phyloP scores from a whole-genome alignment of 495 filamentous ascomycete species.

The Aspergillus heteromorphus region DNA sequence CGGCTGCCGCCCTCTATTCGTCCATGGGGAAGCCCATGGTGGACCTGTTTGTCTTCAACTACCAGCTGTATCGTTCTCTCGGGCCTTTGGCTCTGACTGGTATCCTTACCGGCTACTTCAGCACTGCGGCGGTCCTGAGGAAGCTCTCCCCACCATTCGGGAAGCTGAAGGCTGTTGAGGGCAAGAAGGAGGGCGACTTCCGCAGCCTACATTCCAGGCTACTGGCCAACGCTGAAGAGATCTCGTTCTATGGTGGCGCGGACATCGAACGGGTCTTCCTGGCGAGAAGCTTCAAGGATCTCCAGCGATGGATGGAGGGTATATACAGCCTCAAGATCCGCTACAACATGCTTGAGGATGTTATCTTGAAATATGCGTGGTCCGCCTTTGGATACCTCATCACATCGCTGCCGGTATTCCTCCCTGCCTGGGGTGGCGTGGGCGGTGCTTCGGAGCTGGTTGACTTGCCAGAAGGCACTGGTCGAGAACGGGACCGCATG shows the following conservation, averaged over 20 bases:
- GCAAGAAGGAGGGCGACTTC: conserved; percentile 89
- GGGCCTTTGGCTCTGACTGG: conserved; percentile 84
- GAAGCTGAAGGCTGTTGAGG: conserved; percentile 92
- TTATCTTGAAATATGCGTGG: conserved; percentile 97
- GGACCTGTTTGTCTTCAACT: conserved; percentile 95
- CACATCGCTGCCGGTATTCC: conserved; percentile 87
- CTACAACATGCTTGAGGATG: conserved; percentile 98
- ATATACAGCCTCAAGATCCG: conserved; percentile 95
- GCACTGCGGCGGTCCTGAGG: conserved; percentile 82
- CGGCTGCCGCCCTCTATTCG: conserved; percentile 90
- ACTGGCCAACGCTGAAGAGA: conserved; percentile 95
- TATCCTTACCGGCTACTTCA: conserved; percentile 84
- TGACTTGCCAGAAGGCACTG: conserved; percentile 34
- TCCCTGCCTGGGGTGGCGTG: conserved; percentile 88
- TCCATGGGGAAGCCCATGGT: conserved; percentile 94
- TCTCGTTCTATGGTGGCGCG: conserved; percentile 97
- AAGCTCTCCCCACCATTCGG: conserved; percentile 91
- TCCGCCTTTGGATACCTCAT: conserved; percentile 94
- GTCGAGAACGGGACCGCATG: conserved; percentile 79
- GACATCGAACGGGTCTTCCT: conserved; percentile 89
- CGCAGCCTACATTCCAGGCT: conserved; percentile 81
- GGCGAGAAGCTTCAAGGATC: conserved; percentile 80
- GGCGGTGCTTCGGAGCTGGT: conserved; percentile 64
- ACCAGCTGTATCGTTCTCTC: conserved; percentile 87
- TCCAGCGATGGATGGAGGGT: conserved; percentile 92